A percentile compares a stretch with the other conserved stretches of the same genome.
These are phyloP conservation scores for Puccinia brachypodii DNA, from an alignment of 1,284 basidiomycete genomes.

Conservation along the genomic window DNA sequence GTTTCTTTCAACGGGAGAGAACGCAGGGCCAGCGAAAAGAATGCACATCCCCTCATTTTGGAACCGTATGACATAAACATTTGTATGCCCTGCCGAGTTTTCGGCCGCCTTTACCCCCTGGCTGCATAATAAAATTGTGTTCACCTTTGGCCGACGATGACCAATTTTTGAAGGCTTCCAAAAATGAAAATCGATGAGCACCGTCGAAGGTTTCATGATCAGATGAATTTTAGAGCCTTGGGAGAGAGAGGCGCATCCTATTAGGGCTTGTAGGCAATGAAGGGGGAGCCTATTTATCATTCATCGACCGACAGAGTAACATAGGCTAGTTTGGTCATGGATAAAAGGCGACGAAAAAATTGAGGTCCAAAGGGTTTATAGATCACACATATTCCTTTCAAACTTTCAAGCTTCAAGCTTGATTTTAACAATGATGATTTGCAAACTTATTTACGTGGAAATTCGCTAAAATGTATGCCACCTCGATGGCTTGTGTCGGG, in stretches of 20 bases:
- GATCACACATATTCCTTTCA: not conserved
- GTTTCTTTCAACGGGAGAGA: not conserved
- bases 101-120: not conserved
- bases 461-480: not conserved
- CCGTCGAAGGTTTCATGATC: not conserved
- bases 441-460: not conserved
- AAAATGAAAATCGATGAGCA: not conserved
- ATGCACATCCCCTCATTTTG: not conserved
- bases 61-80: not conserved
- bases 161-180: not conserved
- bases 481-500: not conserved
- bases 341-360: not conserved
- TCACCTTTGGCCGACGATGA: slow-evolving; percentile 7
- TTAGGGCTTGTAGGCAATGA: not conserved
- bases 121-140: not conserved
- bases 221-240: not conserved
- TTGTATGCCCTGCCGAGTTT: not conserved
- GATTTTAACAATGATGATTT: not conserved
- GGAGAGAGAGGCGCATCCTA: not conserved
- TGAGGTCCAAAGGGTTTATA: not conserved
- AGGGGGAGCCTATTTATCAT: not conserved
- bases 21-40: not conserved
- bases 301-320: not conserved
- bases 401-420: not conserved
- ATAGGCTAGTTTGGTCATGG: not conserved